Evolutionary conservation across 2,329 filamentous ascomycete species (phyloP), one percentile per base, ranked within the genome.

Genomic region (Neonectria neomacrospora): DNA sequence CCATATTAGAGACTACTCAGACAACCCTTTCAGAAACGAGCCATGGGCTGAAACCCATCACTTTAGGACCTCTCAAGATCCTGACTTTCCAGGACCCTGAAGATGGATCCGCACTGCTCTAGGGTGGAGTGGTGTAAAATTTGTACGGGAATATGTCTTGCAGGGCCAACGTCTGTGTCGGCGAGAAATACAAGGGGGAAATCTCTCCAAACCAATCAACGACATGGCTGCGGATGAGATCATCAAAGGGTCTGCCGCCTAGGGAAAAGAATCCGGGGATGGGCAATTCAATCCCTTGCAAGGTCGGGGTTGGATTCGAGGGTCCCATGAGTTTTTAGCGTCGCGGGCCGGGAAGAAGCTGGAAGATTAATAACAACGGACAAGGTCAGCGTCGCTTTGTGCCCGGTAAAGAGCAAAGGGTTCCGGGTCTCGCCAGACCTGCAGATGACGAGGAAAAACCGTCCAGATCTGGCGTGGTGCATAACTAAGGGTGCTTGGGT

Each of bases 181-280:
- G 28, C 30, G 22, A 32, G 32, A 47, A 53, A 56, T 11, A 8
- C 37, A 18, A 20, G 37, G 37, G 42, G 28, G 47, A 45, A 28
- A 26, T 22, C 30, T 52, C 42, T 34, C 37, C 20, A 11, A 42
- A n/a, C 20, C 41, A 57, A 50, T 44, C 37, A 26, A 16, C 37
- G 12, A 12, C 22, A 63, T 42, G 63, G 63, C 61, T 66, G 63
- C 23, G 50, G 54, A 62, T 65, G 56, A 57, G 63, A 64, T 67
- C 58, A 58, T 50, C 6, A 20, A 62, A 41, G 39, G 39, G 61
- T 34, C 26, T 12, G 12, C 7, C n/a, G 34, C 8, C 34, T 37
- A 37, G 32, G 28, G 30, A 48, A 26, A 48, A n/a, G 41, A 62
- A 58, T 48, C 54, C 32, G 59, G 59, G 59, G 59, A 57, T 44